Percentiles rank a stretch among this genome's conserved stretches.
Evolutionary conservation across 2,329 filamentous ascomycete species (phyloP).

Genomic region (Xylariaceae sp.): DNA sequence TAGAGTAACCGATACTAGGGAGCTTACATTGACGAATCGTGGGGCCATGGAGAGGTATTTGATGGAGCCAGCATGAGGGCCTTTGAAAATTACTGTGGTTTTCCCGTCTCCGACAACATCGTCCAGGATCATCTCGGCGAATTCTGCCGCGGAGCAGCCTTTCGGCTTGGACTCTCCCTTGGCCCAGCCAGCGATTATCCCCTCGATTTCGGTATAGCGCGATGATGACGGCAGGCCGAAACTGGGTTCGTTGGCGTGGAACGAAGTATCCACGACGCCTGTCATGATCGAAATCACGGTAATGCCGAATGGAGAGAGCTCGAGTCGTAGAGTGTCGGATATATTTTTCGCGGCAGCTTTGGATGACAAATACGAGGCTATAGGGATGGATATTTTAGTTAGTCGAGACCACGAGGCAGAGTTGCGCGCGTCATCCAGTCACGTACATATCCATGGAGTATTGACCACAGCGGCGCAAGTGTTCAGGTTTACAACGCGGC

Average conservation of each 20-base stretch:
- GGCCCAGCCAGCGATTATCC: conserved; percentile 12
- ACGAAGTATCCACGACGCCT: conserved; percentile 4
- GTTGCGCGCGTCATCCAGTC: conserved; percentile 2
- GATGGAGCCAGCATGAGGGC: conserved; percentile 10
- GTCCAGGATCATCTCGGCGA: conserved; percentile 8
- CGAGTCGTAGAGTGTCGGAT: conserved; percentile 19
- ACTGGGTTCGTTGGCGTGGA: conserved; percentile 5
- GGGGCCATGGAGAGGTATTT: conserved; percentile 1
- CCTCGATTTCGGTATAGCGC: conserved; percentile 9
- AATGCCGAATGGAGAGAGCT: conserved; percentile 21
- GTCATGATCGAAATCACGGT: conserved; percentile 13
- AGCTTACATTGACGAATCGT: not conserved
- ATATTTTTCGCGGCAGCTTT: conserved; percentile 13
- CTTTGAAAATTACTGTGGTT: conserved; percentile 9
- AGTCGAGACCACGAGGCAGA: not conserved
- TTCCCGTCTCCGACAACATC: conserved; percentile 8
- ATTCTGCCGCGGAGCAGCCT: conserved; percentile 7
- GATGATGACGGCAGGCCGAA: conserved; percentile 7
- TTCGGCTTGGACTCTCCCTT: conserved; percentile 11
- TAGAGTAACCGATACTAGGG: not conserved
- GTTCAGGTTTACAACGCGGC: conserved; percentile 21
- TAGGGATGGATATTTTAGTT: conserved; percentile 1
- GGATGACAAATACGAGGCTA: conserved; percentile 7
- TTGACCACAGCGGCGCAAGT: conserved; percentile 21
- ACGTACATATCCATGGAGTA: conserved; percentile 12